Base-by-base conservation (phyloP, 768 basidiomycete species). In the Lentinus tigrinus region DNA sequence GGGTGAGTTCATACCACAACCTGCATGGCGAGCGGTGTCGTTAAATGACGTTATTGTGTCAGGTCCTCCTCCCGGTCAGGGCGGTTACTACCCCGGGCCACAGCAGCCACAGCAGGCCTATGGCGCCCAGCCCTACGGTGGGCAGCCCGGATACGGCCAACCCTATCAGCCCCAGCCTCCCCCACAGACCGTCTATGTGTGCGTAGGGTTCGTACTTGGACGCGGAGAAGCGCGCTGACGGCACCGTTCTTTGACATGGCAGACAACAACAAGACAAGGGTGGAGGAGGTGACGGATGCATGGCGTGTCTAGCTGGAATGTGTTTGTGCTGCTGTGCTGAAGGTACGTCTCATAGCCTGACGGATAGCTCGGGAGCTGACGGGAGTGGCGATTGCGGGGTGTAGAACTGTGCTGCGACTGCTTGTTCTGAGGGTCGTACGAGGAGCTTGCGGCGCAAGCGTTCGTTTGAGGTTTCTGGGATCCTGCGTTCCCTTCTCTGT, bases 151-250 rank as follows among this genome's bases (percentile, higher is more conserved):
- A 28, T 62, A 63, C 39, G 61, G 63, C 16, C 74, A 69, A 24
- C 70, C 69, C 7, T 81, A 81, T 63, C 79, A 82, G 52, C 82
- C 83, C 16, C 83, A 87, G 62, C 86, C 85, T 17, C 85, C 84
- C 63, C 91, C 91, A 17, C 90, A 93, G 70, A 85, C 87, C 0
- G 85, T 93, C 52, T 89, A 90, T 67, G 88, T 91, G 90, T 91
- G 67, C 63, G 89, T 79, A 24, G 19, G 4, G 51, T 24, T 17
- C 19, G 3, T 21, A 28, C 14, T 24, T 39, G 36, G 3, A 38
- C 21, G 6, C 9, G 26, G 8, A 3, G 24, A 2, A 23, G 37
- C 27, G 37, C 50, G 28, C 44, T 16, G 23, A n/a, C 36, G 19
- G 31, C 34, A 14, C n/a, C 23, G 9, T 38, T n/a, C n/a, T n/a